phyloP scores from a whole-genome alignment of 2,329 filamentous ascomycete genomes.

The Plectosphaerella plurivora region DNA sequence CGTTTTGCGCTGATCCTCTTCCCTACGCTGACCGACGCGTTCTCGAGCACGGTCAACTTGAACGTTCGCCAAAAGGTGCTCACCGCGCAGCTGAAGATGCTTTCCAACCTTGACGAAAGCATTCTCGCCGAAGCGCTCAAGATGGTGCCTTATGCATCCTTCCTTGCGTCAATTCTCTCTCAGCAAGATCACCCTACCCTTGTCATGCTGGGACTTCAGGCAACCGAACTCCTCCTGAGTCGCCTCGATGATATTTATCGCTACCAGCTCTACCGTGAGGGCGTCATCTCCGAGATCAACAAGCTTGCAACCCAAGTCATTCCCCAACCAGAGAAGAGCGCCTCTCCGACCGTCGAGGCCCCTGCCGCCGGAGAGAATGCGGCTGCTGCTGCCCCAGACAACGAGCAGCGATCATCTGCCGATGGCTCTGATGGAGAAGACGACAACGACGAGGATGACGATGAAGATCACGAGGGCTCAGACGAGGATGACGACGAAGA shows the following conservation, averaged over 20 bases:
- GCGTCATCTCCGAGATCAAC: slow-evolving; percentile 85
- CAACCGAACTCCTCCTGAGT: slow-evolving; percentile 80
- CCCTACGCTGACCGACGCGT: slow-evolving; percentile 92
- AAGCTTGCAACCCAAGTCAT: slow-evolving; percentile 62
- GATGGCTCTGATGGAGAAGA: slow-evolving; percentile 26
- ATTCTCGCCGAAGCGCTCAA: slow-evolving; percentile 83
- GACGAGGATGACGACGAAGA: slow-evolving; percentile 42
- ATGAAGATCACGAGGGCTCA: slow-evolving; percentile 45
- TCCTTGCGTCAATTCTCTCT: slow-evolving; percentile 88
- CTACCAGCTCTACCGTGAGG: slow-evolving; percentile 95
- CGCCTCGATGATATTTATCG: slow-evolving; percentile 84
- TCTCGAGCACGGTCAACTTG: slow-evolving; percentile 95
- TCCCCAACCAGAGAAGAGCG: slow-evolving; percentile 13
- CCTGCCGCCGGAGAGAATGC: slow-evolving; percentile 18
- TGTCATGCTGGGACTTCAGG: slow-evolving; percentile 82
- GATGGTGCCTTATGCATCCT: slow-evolving; percentile 90
- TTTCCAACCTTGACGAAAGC: slow-evolving; percentile 83
- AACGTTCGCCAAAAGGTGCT: slow-evolving; percentile 93
- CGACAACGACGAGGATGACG: slow-evolving; percentile 45
- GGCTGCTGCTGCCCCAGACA: not conserved
- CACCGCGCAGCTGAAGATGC: slow-evolving; percentile 94
- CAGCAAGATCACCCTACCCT: slow-evolving; percentile 89
- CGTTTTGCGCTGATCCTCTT: slow-evolving; percentile 91
- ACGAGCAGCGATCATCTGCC: slow-evolving; percentile 27
- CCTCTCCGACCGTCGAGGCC: slow-evolving; percentile 6